These are phyloP conservation scores for Rhodotorula sp. DNA, from an alignment of 1,284 basidiomycete species.

Conservation along the genomic window DNA sequence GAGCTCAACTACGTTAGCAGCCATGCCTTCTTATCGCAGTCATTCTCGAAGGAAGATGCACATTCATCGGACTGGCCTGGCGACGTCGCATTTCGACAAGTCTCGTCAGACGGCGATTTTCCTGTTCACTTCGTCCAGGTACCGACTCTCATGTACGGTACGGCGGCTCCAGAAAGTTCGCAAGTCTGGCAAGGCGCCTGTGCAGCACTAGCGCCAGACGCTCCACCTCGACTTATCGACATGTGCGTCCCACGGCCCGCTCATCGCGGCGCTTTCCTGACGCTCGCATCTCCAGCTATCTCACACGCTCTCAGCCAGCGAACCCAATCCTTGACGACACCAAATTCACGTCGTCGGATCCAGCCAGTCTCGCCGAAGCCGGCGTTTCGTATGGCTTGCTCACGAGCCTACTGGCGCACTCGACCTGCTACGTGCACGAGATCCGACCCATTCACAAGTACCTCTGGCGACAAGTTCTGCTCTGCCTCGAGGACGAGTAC, in stretches of 20 bases:
- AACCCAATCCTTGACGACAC: constrained; percentile 3
- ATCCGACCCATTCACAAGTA: constrained; percentile 40
- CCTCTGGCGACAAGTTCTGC: constrained; percentile 6
- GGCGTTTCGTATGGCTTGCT: constrained; percentile 13
- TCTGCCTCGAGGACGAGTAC: constrained; percentile 48
- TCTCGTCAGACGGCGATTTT: constrained; percentile 41
- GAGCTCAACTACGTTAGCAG: constrained; percentile 1
- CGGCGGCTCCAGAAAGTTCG: not conserved
- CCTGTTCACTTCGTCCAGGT: constrained; percentile 48
- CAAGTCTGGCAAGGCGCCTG: not conserved
- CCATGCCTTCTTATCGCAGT: not conserved
- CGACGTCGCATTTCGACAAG: constrained; percentile 44
- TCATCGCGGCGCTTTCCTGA: not conserved
- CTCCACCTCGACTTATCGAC: not conserved
- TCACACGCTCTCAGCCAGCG: constrained; percentile 3
- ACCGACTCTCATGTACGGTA: constrained; percentile 45
- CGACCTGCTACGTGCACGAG: constrained; percentile 28
- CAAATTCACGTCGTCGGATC: not conserved
- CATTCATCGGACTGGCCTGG: constrained; percentile 12
- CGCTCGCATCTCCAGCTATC: not conserved
- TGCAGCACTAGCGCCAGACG: not conserved
- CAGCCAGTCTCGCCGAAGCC: not conserved
- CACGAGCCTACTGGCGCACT: constrained; percentile 6
- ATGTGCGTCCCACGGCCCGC: not conserved
- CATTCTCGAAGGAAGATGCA: constrained; percentile 1